Percentiles rank a stretch among this genome's conserved stretches.
phyloP scores from a whole-genome alignment of 75 land plant genomes.

The Picea glauca region DNA sequence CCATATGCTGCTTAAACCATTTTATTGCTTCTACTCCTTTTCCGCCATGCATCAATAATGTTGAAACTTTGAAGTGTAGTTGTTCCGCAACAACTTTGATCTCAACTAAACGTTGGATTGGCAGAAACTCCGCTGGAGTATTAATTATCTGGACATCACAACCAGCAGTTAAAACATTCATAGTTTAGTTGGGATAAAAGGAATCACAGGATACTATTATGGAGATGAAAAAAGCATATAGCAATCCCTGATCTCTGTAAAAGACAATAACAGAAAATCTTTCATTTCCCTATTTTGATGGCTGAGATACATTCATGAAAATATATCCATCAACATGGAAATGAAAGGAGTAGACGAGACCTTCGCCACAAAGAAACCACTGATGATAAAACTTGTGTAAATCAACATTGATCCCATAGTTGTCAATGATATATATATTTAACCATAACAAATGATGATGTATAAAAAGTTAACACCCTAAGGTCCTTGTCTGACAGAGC shows the following conservation, averaged over 20 bases:
- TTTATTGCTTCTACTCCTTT: conserved; percentile 80
- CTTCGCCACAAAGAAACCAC: not conserved
- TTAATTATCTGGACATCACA: conserved; percentile 38
- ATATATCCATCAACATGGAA: not conserved
- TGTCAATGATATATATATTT: not conserved
- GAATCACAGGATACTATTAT: not conserved
- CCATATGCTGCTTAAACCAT: conserved; percentile 79
- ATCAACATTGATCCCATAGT: not conserved
- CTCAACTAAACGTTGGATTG: conserved; percentile 83
- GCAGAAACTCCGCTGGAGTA: conserved; percentile 62
- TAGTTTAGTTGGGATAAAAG: not conserved
- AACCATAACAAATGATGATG: not conserved
- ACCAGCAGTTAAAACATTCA: conserved; percentile 9
- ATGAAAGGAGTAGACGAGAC: not conserved
- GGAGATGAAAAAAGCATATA: not conserved
- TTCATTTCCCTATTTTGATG: not conserved
- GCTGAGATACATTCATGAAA: not conserved
- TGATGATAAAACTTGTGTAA: too few relatives aligned
- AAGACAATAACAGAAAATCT: not conserved
- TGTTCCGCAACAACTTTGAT: conserved; percentile 86
- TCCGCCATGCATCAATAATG: conserved; percentile 90
- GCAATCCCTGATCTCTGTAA: not conserved
- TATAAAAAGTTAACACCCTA: not conserved
- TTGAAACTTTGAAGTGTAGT: conserved; percentile 92
- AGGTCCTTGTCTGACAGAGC: too few relatives aligned